Percentiles rank a stretch among this genome's conserved stretches.
These are phyloP conservation scores for Bretschneidera sinensis DNA, from an alignment of 345 rosid genomes.

Conservation along the genomic window DNA sequence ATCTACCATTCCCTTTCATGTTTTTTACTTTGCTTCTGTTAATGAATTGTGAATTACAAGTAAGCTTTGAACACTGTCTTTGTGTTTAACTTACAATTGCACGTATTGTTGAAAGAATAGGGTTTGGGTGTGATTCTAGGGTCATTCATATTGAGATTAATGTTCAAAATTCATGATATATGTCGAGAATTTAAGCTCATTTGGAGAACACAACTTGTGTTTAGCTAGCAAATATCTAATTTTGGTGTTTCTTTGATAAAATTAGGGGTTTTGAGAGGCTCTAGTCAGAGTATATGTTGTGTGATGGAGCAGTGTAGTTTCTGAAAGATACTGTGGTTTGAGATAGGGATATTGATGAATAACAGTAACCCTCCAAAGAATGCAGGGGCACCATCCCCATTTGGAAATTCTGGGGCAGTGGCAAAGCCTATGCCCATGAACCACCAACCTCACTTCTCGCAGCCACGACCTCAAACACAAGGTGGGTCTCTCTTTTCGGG, in stretches of 20 bases:
- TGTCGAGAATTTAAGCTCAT: background rate
- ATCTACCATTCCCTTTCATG: too few species aligned
- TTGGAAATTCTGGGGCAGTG: constrained; percentile 28
- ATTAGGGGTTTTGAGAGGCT: background rate
- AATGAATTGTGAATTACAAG: background rate
- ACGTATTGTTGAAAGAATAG: background rate
- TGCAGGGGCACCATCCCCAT: constrained; percentile 27
- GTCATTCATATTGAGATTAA: background rate
- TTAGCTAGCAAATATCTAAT: background rate
- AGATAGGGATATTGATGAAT: constrained; percentile 29
- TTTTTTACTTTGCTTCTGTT: background rate
- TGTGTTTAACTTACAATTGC: background rate
- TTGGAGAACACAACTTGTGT: background rate
- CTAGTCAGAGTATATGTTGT: background rate
- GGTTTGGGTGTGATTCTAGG: background rate
- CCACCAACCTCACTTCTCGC: constrained; percentile 31
- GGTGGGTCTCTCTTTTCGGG: constrained; percentile 37
- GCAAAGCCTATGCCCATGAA: constrained; percentile 26
- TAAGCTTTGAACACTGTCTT: background rate
- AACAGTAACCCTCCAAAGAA: constrained; percentile 27
- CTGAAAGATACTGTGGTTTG: too few species aligned
- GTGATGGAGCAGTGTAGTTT: constrained; percentile 16
- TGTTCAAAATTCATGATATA: background rate
- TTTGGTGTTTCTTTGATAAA: background rate
- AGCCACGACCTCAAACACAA: constrained; percentile 32